Evolutionary conservation across 257 asterid genomes (phyloP).

Genomic region (Haberlea rhodopensis): DNA sequence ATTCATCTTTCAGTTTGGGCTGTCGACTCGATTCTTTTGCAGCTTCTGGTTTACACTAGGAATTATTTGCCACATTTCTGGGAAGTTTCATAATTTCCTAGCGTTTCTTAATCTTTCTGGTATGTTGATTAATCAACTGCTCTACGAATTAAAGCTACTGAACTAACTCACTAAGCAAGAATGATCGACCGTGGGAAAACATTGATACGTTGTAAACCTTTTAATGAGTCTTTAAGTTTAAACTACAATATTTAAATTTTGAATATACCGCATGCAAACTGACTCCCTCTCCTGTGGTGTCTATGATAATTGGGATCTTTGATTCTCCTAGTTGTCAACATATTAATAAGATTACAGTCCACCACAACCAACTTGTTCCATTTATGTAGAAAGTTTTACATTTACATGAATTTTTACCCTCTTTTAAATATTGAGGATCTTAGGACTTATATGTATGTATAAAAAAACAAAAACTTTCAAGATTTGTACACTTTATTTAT

Average conservation of each 20-base stretch:
- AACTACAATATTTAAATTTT: too few relatives aligned
- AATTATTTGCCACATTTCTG: neutral
- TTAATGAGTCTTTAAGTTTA: too few relatives aligned
- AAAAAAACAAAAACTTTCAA: neutral
- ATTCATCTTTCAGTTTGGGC: conserved; percentile 27
- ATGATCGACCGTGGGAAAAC: neutral
- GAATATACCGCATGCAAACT: neutral
- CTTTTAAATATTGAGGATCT: conserved; percentile 5
- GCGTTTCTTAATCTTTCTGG: neutral
- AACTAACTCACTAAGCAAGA: neutral
- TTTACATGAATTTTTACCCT: conserved; percentile 18
- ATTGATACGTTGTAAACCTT: too few relatives aligned
- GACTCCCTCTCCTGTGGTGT: too few relatives aligned
- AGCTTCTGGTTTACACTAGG: neutral
- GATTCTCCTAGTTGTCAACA: neutral
- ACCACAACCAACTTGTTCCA: neutral
- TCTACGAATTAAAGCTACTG: neutral
- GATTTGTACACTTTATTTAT: conserved; percentile 25
- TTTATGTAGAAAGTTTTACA: neutral
- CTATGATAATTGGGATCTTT: too few relatives aligned
- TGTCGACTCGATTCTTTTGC: conserved; percentile 22
- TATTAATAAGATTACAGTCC: neutral
- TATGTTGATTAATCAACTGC: neutral
- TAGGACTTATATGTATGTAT: neutral
- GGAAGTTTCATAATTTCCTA: neutral